Percentiles rank a stretch among this genome's conserved stretches.
Evolutionary conservation across 768 basidiomycete species (phyloP).

Genomic region (Lactarius hengduanensis): DNA sequence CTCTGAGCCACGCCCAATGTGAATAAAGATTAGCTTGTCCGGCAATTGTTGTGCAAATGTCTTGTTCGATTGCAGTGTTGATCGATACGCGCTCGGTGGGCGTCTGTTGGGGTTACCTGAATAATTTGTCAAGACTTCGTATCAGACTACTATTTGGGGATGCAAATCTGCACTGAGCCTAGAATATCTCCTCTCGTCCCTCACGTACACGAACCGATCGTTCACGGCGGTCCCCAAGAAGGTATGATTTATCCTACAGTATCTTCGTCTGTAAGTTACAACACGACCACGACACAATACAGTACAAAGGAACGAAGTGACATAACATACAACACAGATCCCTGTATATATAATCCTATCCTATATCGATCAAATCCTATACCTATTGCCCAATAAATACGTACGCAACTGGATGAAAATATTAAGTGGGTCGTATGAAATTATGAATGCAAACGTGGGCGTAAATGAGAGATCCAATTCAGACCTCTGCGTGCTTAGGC

Average conservation of each 20-base stretch:
- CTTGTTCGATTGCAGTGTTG: not conserved
- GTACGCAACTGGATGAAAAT: not conserved
- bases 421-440: not conserved
- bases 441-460: not conserved
- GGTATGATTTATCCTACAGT: not conserved
- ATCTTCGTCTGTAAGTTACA: not conserved
- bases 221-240: not conserved
- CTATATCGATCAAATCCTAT: not conserved
- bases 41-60: not conserved
- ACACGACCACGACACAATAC: not conserved
- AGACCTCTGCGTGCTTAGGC: not conserved
- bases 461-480: not conserved
- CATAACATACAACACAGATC: not conserved
- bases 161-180: not conserved
- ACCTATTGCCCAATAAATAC: not conserved
- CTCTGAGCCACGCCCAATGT: not conserved
- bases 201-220: not conserved
- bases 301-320: not conserved
- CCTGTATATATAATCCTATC: not conserved
- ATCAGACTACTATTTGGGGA: not conserved
- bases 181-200: not conserved
- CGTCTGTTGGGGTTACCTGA: not conserved
- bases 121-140: not conserved
- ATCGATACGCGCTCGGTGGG: not conserved
- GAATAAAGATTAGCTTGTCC: not conserved